Evolutionary conservation across 83 land plant species (phyloP), one percentile per base, ranked within the genome.

Genomic region (Larix sibirica): DNA sequence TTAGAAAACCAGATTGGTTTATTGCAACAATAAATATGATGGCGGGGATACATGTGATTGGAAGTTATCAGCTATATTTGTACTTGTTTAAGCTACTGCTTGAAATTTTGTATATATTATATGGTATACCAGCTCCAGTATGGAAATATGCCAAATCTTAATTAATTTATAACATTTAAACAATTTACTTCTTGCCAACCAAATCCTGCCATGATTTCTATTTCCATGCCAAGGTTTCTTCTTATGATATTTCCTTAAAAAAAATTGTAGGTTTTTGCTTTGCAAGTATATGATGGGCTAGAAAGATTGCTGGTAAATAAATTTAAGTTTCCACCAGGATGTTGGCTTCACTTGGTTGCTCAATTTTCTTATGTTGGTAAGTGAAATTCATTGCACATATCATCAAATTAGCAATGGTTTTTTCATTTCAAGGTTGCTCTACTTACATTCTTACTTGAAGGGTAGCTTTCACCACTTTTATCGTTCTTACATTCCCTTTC

Each of bases 401-500:
- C 7, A 50, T 17, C 23, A 84, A 21, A 6, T 33, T 42, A 54
- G 17, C 31, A 20, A 6, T 81, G n/a, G 12, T 0, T 0, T 31
- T 31, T 78, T 28, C 2, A 24, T 38, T 73, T 12, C 44, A 24
- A 28, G 28, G 17, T 78, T 16, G 36, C 17, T 58, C 16, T 7
- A 31, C 18, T 9, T 13, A 56, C 38, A 56, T 59, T 24, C 65
- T 59, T 26, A 20, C 28, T 14, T 59, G 17, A 79, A 2, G 81
- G 84, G 80, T 91, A 92, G 98, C 87, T 33, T 85, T 91, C 28
- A 96, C 98, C 50, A 84, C 84, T 81, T 88, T 96, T 70, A 76
- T 92, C 4, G 98, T 79, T 18, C 84, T 96, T 56, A 84, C 91
- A 20, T 62, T 96, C 73, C 98, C 98, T 14, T 96, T 96, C 94